phyloP scores from a whole-genome alignment of 345 rosid species.

The Stellera chamaejasme region DNA sequence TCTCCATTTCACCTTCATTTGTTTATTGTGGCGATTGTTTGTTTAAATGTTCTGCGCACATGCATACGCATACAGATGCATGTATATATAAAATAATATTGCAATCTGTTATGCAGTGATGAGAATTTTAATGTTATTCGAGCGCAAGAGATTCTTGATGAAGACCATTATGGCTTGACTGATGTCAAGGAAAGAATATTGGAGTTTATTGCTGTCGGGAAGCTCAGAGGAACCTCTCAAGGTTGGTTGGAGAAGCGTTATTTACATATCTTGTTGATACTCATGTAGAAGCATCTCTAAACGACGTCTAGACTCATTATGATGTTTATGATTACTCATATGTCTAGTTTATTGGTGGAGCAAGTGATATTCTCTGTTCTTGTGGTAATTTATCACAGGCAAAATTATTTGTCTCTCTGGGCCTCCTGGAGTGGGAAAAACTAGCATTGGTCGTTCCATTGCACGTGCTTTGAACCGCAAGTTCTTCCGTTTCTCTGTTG shows the following conservation, averaged over 20 bases:
- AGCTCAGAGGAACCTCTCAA: slow-evolving; percentile 94
- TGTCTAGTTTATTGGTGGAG: not conserved
- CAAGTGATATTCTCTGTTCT: slow-evolving; percentile 11
- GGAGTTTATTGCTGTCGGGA: slow-evolving; percentile 98
- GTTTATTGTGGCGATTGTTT: no score
- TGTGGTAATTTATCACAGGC: slow-evolving; percentile 40
- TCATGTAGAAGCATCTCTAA: no score
- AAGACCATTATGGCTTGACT: slow-evolving; percentile 94
- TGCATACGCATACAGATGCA: not conserved
- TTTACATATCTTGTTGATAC: not conserved
- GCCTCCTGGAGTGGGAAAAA: slow-evolving; percentile 99
- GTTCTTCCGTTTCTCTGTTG: slow-evolving; percentile 95
- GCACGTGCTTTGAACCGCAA: slow-evolving; percentile 94
- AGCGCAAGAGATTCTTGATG: slow-evolving; percentile 90
- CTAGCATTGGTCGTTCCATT: slow-evolving; percentile 97
- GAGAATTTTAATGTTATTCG: slow-evolving; percentile 90
- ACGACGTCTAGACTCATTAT: no score
- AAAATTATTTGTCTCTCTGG: slow-evolving; percentile 98
- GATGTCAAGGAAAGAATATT: slow-evolving; percentile 98
- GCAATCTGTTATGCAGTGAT: slow-evolving; percentile 46
- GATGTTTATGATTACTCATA: not conserved
- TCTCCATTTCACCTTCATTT: no score
- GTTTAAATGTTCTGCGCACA: no score
- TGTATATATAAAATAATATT: not conserved
- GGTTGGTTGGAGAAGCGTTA: slow-evolving; percentile 57